phyloP scores from a whole-genome alignment of 106 monocot species.

The Acorus calamus region DNA sequence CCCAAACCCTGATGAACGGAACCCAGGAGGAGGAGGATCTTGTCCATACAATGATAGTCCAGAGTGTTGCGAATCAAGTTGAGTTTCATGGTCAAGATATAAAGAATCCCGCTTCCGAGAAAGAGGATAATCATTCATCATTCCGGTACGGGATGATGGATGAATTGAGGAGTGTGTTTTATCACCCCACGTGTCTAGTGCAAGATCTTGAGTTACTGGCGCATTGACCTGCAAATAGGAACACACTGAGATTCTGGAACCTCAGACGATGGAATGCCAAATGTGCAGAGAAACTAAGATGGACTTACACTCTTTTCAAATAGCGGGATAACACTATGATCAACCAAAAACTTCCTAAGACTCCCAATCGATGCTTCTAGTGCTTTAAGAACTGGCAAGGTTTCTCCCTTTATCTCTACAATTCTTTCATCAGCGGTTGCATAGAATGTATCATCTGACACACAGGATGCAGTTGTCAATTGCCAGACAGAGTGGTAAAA shows the following conservation, averaged over 20 bases:
- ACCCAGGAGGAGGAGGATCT: conserved; percentile 60
- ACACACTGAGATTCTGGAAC: too few relatives aligned
- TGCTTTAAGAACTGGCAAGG: conserved; percentile 67
- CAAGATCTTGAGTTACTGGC: conserved; percentile 42
- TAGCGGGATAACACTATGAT: conserved; percentile 73
- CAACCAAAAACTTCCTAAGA: conserved; percentile 87
- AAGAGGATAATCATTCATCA: conserved; percentile 41
- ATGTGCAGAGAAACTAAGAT: too few relatives aligned
- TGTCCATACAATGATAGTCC: conserved; percentile 60
- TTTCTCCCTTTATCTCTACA: conserved; percentile 83
- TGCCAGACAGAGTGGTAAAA: too few relatives aligned
- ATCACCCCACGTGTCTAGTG: conserved; percentile 32
- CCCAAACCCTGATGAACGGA: conserved; percentile 39
- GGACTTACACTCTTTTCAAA: conserved; percentile 74
- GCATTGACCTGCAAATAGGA: conserved; percentile 5
- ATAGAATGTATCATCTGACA: conserved; percentile 66
- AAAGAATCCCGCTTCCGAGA: conserved; percentile 49
- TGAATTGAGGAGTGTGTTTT: conserved; percentile 24
- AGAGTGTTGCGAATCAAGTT: conserved; percentile 43
- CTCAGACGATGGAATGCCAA: too few relatives aligned
- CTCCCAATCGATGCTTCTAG: conserved; percentile 57
- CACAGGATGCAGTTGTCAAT: not conserved
- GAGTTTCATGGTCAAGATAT: conserved; percentile 42
- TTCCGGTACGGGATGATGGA: conserved; percentile 20
- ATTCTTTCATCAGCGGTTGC: conserved; percentile 57